Evolutionary conservation across 2,329 filamentous ascomycete species (phyloP), one percentile per base, ranked within the genome.

Genomic region (Penicillium sp.): DNA sequence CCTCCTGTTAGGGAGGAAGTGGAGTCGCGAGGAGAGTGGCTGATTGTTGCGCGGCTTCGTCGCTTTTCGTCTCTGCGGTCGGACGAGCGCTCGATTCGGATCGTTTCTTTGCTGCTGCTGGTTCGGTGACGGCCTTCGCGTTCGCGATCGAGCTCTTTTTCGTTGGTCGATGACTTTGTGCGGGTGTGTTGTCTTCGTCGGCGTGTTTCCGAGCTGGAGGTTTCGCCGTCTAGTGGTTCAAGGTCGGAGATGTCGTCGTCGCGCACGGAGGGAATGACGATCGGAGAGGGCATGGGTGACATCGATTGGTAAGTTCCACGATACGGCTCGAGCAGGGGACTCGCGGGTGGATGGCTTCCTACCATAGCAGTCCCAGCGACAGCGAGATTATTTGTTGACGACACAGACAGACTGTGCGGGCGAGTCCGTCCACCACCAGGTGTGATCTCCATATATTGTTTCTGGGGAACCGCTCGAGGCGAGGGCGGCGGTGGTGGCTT

Each of bases 301-400:
- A 95, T 89, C 55, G 90, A 90, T 73, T 97, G 93, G 67, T 96
- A 97, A 0, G 92, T 96, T 37, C 93, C 93, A 59, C 88, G 89
- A 74, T 97, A 97, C 1, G 94, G 88, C 75, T 97, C 93, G 2
- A 96, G 84, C 48, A 97, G 80, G 0, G 93, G 94, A 59, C 91
- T 96, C 1, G 85, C 85, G 0, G 92, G 90, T 1, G 90, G 83
- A 43, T 81, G 70, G 43, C 71, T 43, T 27, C 54, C 35, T 25
- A 44, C 29, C 33, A 44, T 69, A 23, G 66, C 63, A 8, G 46
- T 29, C 0, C 68, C 69, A 11, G 66, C 69, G 33, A 75, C 73
- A 2, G 72, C 67, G 2, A 76, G 69, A 43, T 71, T 75, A 51
- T 69, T 73, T 33, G 67, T 69, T n/a, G 73, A 71, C 6, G 73